Percentiles rank a stretch among this genome's conserved stretches.
Conservation (phyloP, 2,329 filamentous ascomycete species). For the Ophiocordyceps unilateralis region DNA sequence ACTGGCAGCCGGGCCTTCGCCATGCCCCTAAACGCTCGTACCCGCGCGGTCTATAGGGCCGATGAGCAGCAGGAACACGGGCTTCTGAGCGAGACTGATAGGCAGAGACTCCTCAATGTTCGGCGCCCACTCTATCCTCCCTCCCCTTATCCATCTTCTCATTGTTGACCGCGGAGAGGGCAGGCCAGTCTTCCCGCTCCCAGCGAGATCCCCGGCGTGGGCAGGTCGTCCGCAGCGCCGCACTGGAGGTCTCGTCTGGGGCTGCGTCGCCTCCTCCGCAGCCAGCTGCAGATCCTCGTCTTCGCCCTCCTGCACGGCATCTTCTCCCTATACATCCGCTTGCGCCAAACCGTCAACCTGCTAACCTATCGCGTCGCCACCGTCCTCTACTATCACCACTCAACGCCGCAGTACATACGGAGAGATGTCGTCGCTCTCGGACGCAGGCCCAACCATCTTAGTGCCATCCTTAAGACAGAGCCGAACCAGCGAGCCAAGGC, state of each 20-base stretch:
- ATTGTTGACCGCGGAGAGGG: conserved; percentile 5
- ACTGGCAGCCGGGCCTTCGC: conserved; percentile 2
- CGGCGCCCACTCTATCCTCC: neutral
- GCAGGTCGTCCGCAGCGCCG: conserved; percentile 8
- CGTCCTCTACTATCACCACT: conserved; percentile 86
- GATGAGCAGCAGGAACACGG: conserved; percentile 18
- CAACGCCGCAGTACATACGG: conserved; percentile 80
- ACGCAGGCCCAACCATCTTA: conserved; percentile 70
- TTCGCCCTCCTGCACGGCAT: conserved; percentile 59
- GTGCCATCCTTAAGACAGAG: conserved; percentile 65
- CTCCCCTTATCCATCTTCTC: neutral
- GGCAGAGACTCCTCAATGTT: conserved; percentile 19
- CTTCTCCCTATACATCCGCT: conserved; percentile 76
- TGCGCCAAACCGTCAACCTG: conserved; percentile 64
- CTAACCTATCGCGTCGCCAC: conserved; percentile 63
- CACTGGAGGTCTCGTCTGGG: conserved; percentile 29
- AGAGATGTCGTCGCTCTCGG: conserved; percentile 63
- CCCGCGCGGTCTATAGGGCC: conserved; percentile 21
- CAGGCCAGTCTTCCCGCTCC: conserved; percentile 19
- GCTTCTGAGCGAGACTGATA: conserved; percentile 18
- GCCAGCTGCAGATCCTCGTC: conserved; percentile 46
- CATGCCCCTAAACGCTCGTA: conserved; percentile 18
- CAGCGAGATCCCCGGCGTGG: conserved; percentile 14
- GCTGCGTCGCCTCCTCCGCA: conserved; percentile 42
- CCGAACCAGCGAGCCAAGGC: conserved; percentile 51